Conservation (phyloP, 2,329 filamentous ascomycete species). For the Colletotrichum sublineola region DNA sequence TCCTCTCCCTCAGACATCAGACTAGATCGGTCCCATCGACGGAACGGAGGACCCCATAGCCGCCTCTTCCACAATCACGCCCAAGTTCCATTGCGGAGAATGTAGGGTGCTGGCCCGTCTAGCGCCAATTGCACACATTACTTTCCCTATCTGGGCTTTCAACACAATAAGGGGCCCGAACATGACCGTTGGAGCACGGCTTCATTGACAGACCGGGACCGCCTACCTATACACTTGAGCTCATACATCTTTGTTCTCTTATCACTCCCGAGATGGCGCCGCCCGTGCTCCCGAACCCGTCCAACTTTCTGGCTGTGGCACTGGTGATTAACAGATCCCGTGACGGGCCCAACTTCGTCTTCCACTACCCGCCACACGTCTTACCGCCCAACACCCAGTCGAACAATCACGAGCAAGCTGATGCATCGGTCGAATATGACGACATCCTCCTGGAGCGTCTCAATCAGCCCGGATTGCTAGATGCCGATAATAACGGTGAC, state of each 20-base stretch:
- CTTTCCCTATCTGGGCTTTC: not conserved
- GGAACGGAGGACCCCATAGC: slow-evolving; percentile 1
- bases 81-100: slow-evolving; percentile 6
- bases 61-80: not conserved
- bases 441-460: slow-evolving; percentile 65
- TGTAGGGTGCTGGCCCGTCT: not conserved
- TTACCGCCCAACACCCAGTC: slow-evolving; percentile 54
- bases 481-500: slow-evolving; percentile 50
- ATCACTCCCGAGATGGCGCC: slow-evolving; percentile 57
- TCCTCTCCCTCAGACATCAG: slow-evolving; percentile 1
- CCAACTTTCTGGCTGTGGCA: slow-evolving; percentile 77
- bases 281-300: slow-evolving; percentile 62
- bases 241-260: slow-evolving; percentile 13
- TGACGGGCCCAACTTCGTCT: slow-evolving; percentile 85
- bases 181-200: slow-evolving; percentile 16
- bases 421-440: slow-evolving; percentile 60
- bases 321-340: slow-evolving; percentile 81
- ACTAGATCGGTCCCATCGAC: slow-evolving; percentile 9
- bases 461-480: slow-evolving; percentile 53
- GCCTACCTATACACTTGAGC: not conserved
- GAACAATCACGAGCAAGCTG: slow-evolving; percentile 51
- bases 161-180: not conserved
- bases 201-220: slow-evolving; percentile 12
- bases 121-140: not conserved
- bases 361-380: slow-evolving; percentile 83